Conservation (phyloP, 306 rosid genomes). For the Cucurbita maxima region DNA sequence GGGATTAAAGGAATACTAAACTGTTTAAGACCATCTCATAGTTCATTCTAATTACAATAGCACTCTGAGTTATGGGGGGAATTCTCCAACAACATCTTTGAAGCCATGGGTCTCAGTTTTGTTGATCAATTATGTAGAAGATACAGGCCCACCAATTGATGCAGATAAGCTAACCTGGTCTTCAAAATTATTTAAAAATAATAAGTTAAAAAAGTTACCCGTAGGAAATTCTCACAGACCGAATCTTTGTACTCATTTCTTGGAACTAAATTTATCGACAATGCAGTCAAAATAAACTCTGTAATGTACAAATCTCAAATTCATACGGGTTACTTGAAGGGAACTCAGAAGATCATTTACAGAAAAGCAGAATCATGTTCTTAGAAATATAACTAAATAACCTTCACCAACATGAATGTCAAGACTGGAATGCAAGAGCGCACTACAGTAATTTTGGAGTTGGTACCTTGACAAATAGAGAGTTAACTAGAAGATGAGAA, state of each 20-base stretch:
- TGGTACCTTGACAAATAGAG: slow-evolving; percentile 68
- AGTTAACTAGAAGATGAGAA: slow-evolving; percentile 69
- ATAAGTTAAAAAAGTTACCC: background rate
- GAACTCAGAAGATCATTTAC: background rate
- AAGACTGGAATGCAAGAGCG: background rate
- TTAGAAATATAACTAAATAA: background rate
- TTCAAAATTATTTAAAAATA: background rate
- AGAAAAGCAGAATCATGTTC: background rate
- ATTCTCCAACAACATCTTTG: background rate
- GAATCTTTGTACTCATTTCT: background rate
- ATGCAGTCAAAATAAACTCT: background rate
- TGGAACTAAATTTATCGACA: background rate
- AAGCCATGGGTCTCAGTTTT: background rate
- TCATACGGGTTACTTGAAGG: background rate
- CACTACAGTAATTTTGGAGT: background rate
- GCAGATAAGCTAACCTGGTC: background rate
- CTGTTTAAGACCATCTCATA: background rate
- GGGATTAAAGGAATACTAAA: background rate
- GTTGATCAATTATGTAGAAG: background rate
- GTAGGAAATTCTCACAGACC: background rate
- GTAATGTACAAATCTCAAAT: background rate
- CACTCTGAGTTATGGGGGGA: background rate
- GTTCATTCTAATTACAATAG: background rate
- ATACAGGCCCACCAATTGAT: background rate
- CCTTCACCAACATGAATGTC: background rate